Percentiles rank a stretch among this genome's conserved stretches.
Conservation (phyloP, 805 yeast genomes). For the Komagataella pseudopastoris region DNA sequence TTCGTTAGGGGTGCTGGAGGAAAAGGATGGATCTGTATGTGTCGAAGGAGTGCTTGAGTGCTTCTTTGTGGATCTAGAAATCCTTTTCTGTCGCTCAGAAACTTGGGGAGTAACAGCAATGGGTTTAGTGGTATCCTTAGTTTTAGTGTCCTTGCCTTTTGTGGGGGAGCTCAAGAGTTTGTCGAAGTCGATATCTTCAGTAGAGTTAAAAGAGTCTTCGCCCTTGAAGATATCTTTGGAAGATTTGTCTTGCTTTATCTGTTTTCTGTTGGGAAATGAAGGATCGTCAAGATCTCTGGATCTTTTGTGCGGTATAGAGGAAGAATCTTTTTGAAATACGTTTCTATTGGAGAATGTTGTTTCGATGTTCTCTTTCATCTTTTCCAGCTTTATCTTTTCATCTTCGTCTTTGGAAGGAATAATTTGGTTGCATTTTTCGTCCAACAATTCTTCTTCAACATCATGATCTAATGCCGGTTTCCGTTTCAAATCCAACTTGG, state of each 20-base stretch:
- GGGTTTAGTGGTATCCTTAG: not conserved
- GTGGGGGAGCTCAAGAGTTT: not conserved
- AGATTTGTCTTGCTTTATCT: slow-evolving; percentile 3
- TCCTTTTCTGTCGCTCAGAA: not conserved
- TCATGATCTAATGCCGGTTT: not conserved
- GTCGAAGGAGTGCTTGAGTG: not conserved
- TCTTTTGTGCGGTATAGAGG: not conserved
- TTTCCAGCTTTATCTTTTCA: not conserved
- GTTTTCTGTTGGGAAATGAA: not conserved
- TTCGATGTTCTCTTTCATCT: not conserved
- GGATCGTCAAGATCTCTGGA: not conserved
- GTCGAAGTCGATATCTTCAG: not conserved
- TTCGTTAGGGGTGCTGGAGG: not conserved
- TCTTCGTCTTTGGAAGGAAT: not conserved
- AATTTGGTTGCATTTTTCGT: not conserved
- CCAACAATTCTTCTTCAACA: not conserved
- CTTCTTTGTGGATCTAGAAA: not conserved
- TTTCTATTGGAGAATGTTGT: not conserved
- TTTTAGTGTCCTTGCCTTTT: not conserved
- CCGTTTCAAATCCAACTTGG: not conserved
- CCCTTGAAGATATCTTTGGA: not conserved
- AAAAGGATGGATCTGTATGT: not conserved
- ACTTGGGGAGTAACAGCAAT: not conserved
- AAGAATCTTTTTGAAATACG: not conserved
- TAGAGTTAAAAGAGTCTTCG: not conserved